Evolutionary conservation across 129 eudicot species (phyloP), one percentile per base, ranked within the genome.

Genomic region (Cynara cardunculus): DNA sequence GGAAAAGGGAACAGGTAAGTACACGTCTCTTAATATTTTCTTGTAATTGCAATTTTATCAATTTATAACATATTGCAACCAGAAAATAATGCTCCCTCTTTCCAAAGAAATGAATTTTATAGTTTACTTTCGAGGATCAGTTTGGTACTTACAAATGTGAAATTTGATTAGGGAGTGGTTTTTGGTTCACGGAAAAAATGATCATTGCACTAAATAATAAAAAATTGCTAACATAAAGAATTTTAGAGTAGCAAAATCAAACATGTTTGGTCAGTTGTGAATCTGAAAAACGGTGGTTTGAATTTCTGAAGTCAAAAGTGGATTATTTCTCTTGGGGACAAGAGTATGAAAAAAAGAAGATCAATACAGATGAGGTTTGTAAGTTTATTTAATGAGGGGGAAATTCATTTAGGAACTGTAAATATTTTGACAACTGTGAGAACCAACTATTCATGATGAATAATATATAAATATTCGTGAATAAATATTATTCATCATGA

Each of bases 1-100:
- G 28, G 92, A 87, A 76, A 88, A 79, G 64, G 98, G 80, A 80
- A 75, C 86, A 82, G 97, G 97, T 89, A 75, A 37, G 37, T 71
- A 74, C n/a, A 59, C n/a, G n/a, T 19, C 22, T 81, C 4, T 65
- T 66, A 49, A 22, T 7, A 70, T 10, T 22, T 16, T 44, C 21
- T 3, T 46, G 10, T 37, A 8, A 7, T 27, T 78, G 68, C 71
- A 28, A 18, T 19, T 18, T 75, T 25, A 75, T 65, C 62, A 71
- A 11, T 41, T 12, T 32, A 25, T 24, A 14, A 70, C 31, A 71
- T 59, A 7, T 16, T 16, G 25, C 66, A 79, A 53, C 71, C 46
- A 71, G 73, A 70, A 68, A 5, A 69, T 62, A 25, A 4, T 65
- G 41, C 46, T 16, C 59, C 78, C 41, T 72, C 79, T 25, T 59